phyloP scores from a whole-genome alignment of 108 stramenopile genomes.

The Halocafeteria seosinensis region DNA sequence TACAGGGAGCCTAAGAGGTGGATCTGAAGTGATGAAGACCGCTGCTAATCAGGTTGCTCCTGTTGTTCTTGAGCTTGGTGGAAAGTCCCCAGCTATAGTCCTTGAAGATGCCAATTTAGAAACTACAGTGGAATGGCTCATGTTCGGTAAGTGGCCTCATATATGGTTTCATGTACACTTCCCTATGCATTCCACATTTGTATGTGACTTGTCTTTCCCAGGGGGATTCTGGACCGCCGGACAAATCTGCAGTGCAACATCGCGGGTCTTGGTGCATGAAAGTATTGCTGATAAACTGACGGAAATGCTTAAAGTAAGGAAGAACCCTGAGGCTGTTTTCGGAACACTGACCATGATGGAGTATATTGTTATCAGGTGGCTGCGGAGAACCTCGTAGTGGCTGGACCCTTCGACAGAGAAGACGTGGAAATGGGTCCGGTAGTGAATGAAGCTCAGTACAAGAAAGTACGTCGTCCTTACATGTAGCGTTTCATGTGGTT shows the following conservation, averaged over 20 bases:
- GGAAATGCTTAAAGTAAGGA: not conserved
- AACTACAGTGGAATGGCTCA: conserved; percentile 28
- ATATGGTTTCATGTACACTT: too few species aligned
- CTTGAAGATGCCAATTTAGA: conserved; percentile 25
- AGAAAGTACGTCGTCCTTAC: conserved; percentile 17
- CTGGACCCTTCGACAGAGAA: conserved; percentile 5
- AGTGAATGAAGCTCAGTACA: conserved; percentile 24
- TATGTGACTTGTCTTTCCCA: too few species aligned
- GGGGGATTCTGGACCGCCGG: conserved; percentile 55
- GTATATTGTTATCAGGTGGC: not conserved
- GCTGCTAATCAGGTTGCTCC: conserved; percentile 31
- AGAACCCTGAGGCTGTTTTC: too few species aligned
- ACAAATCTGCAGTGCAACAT: conserved; percentile 59
- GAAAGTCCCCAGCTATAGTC: conserved; percentile 39
- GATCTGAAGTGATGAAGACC: conserved; percentile 23
- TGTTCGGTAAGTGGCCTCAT: conserved; percentile 35
- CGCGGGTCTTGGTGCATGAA: conserved; percentile 49
- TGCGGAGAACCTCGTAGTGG: not conserved
- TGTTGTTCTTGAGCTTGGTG: conserved; percentile 60
- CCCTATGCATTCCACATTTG: too few species aligned
- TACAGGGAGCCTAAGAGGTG: conserved; percentile 39
- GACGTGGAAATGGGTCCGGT: conserved; percentile 43
- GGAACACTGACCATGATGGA: not conserved
- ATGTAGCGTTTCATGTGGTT: conserved; percentile 6
- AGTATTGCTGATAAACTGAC: conserved; percentile 31